Base-by-base conservation (phyloP, 306 rosid species). In the Acacia crassicarpa region DNA sequence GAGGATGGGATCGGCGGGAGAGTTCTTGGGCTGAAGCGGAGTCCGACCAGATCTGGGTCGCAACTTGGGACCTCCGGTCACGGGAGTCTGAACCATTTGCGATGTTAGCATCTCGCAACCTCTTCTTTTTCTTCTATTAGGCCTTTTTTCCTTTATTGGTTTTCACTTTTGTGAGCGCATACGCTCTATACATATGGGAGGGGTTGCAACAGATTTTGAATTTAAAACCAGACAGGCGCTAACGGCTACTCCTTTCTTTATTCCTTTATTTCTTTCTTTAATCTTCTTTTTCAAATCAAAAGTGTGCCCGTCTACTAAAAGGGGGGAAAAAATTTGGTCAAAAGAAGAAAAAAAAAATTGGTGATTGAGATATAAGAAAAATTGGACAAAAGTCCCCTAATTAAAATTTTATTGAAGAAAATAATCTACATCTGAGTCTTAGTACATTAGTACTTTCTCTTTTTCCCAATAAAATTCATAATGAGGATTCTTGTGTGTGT, bases 211-310 rank as follows among this genome's bases (percentile, higher is more conserved):
- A 23, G 46, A 46, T 94, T 69, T 93, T 83, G 88, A 95, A 91
- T 95, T 95, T 90, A 90, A 93, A 95, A 84, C 44, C 4, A 58
- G 77, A 75, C 67, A 74, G 88, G 99, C 97, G 98, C 87, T 84
- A 95, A 95, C 99, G 98, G 99, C 98, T 91, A 86, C 74, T 82
- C 48, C 51, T 71, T 71, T 71, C 22, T 45, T 70, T 7, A 27
- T 71, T 71, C 16, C 22, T 71, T 71, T 22, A 4, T 71, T 71
- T 71, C 27, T 27, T 27, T 27, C 58, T 25, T 23, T 70, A 2
- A 41, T 69, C 15, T 69, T 43, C 15, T 43, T 20, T n/a, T 40
- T 38, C 1, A 8, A 56, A 58, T 22, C 41, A 8, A 9, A 68
- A 38, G 33, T 1, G 33, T 1, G 74, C 51, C 23, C 30, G 13